Conservation (phyloP, 1,284 basidiomycete species). For the Cryptococcus sp. region DNA sequence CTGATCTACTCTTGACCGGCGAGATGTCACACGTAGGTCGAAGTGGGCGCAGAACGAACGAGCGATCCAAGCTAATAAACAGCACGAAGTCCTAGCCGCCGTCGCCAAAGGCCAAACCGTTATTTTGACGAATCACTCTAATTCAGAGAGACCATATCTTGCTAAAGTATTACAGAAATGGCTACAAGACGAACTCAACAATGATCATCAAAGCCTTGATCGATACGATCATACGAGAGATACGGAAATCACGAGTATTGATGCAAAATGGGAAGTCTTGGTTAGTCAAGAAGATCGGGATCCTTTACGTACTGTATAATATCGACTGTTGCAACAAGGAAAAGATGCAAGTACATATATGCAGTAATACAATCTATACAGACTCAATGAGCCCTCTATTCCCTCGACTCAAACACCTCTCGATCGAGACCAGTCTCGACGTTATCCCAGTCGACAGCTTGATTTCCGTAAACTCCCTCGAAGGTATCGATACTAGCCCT, state of each 20-base stretch:
- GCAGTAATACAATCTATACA: no score
- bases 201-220: conserved; percentile 23
- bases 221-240: conserved; percentile 49
- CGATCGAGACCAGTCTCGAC: conserved; percentile 73
- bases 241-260: conserved; percentile 20
- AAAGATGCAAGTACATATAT: background rate
- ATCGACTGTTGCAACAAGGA: no score
- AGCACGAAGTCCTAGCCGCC: conserved; percentile 79
- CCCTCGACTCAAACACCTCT: conserved; percentile 72
- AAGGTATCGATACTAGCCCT: conserved; percentile 81
- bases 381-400: no score
- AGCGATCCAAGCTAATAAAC: conserved; percentile 8
- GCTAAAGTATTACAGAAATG: conserved; percentile 59
- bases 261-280: conserved; percentile 35
- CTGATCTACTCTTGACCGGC: conserved; percentile 84
- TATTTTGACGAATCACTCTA: conserved; percentile 78
- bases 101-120: conserved; percentile 68
- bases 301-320: conserved; percentile 32
- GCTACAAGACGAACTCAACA: conserved; percentile 56
- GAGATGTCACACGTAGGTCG: conserved; percentile 77
- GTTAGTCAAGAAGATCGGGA: conserved; percentile 40
- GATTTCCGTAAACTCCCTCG: conserved; percentile 76
- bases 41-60: conserved; percentile 6
- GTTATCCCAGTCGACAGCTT: conserved; percentile 71
- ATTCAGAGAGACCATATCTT: conserved; percentile 84